A percentile compares a stretch with the other conserved stretches of the same genome.
phyloP scores from a whole-genome alignment of 192 early-diverging fungal species.

The Dissophora globulifera region DNA sequence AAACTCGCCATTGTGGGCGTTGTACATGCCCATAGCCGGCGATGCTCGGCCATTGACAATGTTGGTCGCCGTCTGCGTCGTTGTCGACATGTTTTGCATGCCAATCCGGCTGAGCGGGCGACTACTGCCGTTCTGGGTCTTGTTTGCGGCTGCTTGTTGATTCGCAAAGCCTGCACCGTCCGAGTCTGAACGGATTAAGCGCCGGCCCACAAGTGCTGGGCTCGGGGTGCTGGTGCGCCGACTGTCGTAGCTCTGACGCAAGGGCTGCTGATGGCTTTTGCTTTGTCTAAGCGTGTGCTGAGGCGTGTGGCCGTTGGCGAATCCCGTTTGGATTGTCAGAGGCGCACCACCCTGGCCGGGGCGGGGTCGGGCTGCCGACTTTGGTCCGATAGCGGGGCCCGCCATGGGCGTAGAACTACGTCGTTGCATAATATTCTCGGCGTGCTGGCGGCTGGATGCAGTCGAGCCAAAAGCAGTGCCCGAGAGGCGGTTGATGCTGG shows the following conservation, averaged over 20 bases:
- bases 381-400: slow-evolving; percentile 29
- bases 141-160: background rate
- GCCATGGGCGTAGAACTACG: slow-evolving; percentile 38
- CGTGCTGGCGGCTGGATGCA: slow-evolving; percentile 10
- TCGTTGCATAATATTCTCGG: slow-evolving; percentile 15
- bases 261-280: slow-evolving; percentile 43
- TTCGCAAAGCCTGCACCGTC: slow-evolving; percentile 19
- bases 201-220: slow-evolving; percentile 25
- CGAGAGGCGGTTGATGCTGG: slow-evolving; percentile 23
- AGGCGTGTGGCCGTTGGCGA: slow-evolving; percentile 25
- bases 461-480: background rate
- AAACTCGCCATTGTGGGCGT: background rate
- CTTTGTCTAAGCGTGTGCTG: slow-evolving; percentile 42
- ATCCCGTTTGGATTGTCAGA: slow-evolving; percentile 48
- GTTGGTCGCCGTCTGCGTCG: slow-evolving; percentile 36
- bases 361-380: slow-evolving; percentile 31
- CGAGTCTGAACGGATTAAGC: slow-evolving; percentile 26
- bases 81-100: slow-evolving; percentile 18
- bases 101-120: slow-evolving; percentile 41
- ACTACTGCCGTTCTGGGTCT: slow-evolving; percentile 9
- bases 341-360: slow-evolving; percentile 22
- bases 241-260: slow-evolving; percentile 32
- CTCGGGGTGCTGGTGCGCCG: slow-evolving; percentile 41
- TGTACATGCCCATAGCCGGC: background rate
- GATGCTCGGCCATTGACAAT: slow-evolving; percentile 40